Conservation (phyloP, 2,329 filamentous ascomycete species). For the Monilinia polystroma region DNA sequence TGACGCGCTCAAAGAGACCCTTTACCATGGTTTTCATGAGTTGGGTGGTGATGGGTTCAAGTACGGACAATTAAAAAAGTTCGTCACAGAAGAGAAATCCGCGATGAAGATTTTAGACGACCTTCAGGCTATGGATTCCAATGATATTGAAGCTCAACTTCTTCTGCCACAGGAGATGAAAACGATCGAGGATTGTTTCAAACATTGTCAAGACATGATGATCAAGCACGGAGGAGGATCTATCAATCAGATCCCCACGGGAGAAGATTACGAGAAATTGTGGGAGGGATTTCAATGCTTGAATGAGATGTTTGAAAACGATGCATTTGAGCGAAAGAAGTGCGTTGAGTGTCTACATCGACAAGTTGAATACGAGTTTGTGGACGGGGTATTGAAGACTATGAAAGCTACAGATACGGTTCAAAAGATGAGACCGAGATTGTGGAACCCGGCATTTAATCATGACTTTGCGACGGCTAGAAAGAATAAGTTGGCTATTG, state of each 20-base stretch:
- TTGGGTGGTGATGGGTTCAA: neutral
- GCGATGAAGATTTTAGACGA: neutral
- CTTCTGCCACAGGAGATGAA: neutral
- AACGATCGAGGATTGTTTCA: neutral
- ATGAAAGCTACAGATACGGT: neutral
- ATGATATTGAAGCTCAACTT: neutral
- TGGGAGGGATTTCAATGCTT: neutral
- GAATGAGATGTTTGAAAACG: neutral
- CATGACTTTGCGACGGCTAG: neutral
- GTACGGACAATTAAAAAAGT: neutral
- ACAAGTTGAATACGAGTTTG: neutral
- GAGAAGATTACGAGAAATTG: neutral
- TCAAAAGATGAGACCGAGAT: neutral
- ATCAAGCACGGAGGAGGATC: neutral
- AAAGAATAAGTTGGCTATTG: neutral
- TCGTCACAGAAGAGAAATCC: neutral
- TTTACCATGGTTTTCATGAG: neutral
- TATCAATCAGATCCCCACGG: too few species aligned
- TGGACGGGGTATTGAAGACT: neutral
- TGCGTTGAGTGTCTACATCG: neutral
- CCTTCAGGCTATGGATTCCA: neutral
- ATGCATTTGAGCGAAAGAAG: too few species aligned
- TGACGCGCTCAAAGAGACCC: neutral
- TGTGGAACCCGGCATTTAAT: conserved; percentile 5
- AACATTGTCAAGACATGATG: neutral